phyloP scores from a whole-genome alignment of 140 eudicot genomes.

The Oenanthe javanica region DNA sequence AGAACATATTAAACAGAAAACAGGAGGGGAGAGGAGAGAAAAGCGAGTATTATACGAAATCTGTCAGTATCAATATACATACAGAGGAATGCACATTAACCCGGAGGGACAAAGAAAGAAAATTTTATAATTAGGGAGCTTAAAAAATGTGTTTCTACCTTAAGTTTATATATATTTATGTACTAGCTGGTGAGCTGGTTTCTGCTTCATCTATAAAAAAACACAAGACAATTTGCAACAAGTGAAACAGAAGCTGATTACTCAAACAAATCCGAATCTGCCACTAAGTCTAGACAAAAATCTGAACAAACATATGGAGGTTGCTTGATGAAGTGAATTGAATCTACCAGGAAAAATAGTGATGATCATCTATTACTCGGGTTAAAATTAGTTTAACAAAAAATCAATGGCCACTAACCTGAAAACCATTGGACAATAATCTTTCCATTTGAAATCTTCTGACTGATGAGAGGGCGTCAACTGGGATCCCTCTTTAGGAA shows the following conservation, averaged over 20 bases:
- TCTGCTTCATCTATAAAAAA: neutral
- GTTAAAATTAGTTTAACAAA: neutral
- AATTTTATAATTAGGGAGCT: neutral
- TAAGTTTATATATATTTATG: neutral
- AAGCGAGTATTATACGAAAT: neutral
- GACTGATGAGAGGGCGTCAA: constrained; percentile 94
- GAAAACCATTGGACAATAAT: constrained; percentile 99
- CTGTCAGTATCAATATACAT: neutral
- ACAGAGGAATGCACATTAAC: neutral
- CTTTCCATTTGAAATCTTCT: constrained; percentile 96
- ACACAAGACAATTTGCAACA: neutral
- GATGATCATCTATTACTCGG: neutral
- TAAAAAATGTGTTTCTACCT: neutral
- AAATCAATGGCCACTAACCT: constrained; percentile 44
- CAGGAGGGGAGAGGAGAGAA: neutral
- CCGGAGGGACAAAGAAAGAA: neutral
- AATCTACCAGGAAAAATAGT: neutral
- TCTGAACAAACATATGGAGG: neutral
- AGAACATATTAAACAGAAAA: neutral
- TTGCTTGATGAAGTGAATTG: neutral
- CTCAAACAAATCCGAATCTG: neutral
- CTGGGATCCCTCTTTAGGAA: constrained; percentile 90
- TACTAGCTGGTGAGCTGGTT: neutral
- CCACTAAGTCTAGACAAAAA: neutral
- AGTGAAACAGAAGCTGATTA: neutral